Evolutionary conservation across 768 basidiomycete genomes (phyloP).

Genomic region (Amanita fuliginea): DNA sequence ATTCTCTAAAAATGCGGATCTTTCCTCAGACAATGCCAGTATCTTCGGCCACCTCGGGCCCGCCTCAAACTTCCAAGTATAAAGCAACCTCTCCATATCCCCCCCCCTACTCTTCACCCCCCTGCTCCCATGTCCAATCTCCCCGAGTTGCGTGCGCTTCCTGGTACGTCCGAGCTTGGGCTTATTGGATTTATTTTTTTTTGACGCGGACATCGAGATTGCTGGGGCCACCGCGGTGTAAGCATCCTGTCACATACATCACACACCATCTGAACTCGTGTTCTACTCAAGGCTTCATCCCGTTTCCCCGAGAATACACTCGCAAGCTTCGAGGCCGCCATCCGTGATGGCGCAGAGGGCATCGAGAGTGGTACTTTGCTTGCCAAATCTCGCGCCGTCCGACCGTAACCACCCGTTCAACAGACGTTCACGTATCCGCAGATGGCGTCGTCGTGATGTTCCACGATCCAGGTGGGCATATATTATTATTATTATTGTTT

Average conservation of each 20-base stretch:
- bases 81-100: too few relatives aligned
- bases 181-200: too few relatives aligned
- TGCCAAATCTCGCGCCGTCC: conserved; percentile 19
- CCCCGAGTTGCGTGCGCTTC: neutral
- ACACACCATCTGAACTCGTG: neutral
- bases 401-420: conserved; percentile 38
- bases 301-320: conserved; percentile 90
- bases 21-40: neutral
- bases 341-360: conserved; percentile 88
- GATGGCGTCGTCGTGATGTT: conserved; percentile 91
- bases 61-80: neutral
- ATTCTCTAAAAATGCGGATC: conserved; percentile 2
- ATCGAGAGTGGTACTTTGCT: conserved; percentile 89
- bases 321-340: conserved; percentile 90
- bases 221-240: conserved; percentile 51
- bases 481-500: conserved; percentile 11
- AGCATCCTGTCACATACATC: conserved; percentile 8
- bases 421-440: conserved; percentile 91
- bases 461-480: conserved; percentile 69
- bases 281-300: conserved; percentile 58
- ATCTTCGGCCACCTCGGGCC: neutral
- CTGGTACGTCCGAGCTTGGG: conserved; percentile 1
- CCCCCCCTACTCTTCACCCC: neutral
- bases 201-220: conserved; percentile 32
- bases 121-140: neutral